Evolutionary conservation across 2,329 filamentous ascomycete species (phyloP).

Genomic region (Cladorrhinum sp.): DNA sequence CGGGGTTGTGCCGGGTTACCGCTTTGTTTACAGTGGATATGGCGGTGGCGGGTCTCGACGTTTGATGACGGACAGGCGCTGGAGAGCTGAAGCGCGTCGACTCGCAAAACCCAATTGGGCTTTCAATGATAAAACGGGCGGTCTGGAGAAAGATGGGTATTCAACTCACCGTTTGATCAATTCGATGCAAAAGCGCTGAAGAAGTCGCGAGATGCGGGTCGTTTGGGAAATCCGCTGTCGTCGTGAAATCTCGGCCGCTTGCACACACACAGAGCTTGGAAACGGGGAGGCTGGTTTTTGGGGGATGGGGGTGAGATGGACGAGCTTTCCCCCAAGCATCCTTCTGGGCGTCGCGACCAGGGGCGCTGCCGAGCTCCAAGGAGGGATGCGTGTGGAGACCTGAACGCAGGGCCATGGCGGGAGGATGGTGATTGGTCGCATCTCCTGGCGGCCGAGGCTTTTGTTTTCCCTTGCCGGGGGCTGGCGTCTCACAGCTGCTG

Average conservation of each 20-base stretch:
- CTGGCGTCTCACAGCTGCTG: slow-evolving; percentile 15
- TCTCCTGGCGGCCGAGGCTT: slow-evolving; percentile 21
- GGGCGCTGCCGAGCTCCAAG: slow-evolving; percentile 6
- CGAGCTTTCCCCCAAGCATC: slow-evolving; percentile 12
- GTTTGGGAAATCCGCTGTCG: slow-evolving; percentile 16
- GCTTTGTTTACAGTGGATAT: slow-evolving; percentile 32
- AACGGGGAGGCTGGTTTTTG: slow-evolving; percentile 29
- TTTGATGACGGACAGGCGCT: slow-evolving; percentile 1
- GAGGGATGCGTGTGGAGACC: slow-evolving; percentile 24
- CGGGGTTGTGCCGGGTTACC: slow-evolving; percentile 27
- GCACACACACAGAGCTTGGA: not conserved
- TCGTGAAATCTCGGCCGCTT: slow-evolving; percentile 21
- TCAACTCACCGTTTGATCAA: slow-evolving; percentile 2
- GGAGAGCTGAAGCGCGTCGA: slow-evolving; percentile 4
- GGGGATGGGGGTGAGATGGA: slow-evolving; percentile 12
- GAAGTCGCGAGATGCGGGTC: not conserved
- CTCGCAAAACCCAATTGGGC: slow-evolving; percentile 6
- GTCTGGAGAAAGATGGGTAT: not conserved
- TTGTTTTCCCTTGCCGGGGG: slow-evolving; percentile 23
- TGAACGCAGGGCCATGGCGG: slow-evolving; percentile 15
- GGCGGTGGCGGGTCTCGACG: slow-evolving; percentile 16
- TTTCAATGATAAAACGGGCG: not conserved
- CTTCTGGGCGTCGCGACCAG: slow-evolving; percentile 22
- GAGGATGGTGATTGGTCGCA: slow-evolving; percentile 24
- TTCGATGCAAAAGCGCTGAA: not conserved